These are phyloP conservation scores for Phyllosticta citribraziliensis DNA, from an alignment of 2,329 filamentous ascomycete species.

Conservation along the genomic window DNA sequence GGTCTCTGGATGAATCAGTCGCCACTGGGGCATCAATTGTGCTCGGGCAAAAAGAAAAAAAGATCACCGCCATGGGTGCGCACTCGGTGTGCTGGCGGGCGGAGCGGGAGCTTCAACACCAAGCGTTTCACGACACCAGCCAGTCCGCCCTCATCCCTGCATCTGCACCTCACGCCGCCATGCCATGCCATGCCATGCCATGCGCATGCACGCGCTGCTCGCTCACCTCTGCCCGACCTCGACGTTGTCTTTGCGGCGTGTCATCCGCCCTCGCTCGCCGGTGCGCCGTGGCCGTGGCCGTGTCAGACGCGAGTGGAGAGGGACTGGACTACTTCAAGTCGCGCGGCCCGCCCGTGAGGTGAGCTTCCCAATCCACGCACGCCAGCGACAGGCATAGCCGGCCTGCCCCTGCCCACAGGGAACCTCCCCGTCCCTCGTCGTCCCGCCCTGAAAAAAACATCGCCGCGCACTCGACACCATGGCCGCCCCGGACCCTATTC, in stretches of 20 bases:
- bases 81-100: neutral
- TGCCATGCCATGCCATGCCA: neutral
- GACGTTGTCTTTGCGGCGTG: neutral
- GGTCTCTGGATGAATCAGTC: neutral
- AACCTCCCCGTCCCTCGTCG: neutral
- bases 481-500: conserved; percentile 6
- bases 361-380: neutral
- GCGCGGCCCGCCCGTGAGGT: neutral
- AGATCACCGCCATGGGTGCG: neutral
- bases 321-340: neutral
- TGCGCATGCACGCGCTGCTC: neutral
- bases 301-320: neutral
- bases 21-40: neutral
- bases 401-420: neutral
- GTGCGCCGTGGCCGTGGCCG: neutral
- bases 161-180: neutral
- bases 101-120: neutral
- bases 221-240: too few species aligned
- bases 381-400: neutral
- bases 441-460: neutral
- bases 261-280: neutral
- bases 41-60: neutral
- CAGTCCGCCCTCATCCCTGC: neutral
- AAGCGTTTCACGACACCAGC: neutral
- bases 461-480: neutral